Conservation (phyloP, 2,329 filamentous ascomycete species). For the Trichoderma guizhouense region DNA sequence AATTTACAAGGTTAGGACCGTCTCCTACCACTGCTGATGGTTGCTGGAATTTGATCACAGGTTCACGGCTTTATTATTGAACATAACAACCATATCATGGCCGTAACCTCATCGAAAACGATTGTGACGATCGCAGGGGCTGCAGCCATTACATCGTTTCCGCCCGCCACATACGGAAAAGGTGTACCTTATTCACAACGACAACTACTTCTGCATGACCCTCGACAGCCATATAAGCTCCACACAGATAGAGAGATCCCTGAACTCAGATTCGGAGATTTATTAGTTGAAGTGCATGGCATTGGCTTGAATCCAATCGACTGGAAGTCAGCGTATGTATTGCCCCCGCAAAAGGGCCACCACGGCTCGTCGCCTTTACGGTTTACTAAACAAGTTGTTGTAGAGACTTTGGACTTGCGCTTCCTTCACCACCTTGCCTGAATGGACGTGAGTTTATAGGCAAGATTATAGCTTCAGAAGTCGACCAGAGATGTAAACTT, state of each 20-base stretch:
- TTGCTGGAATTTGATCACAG: not conserved
- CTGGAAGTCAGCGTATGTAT: conserved; percentile 3
- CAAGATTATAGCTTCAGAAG: conserved; percentile 10
- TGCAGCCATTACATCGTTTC: not conserved
- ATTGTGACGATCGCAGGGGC: conserved; percentile 1
- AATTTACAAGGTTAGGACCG: not conserved
- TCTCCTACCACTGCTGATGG: not conserved
- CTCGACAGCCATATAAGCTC: conserved; percentile 7
- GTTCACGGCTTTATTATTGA: not conserved
- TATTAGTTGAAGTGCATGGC: conserved; percentile 14
- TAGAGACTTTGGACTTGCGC: not conserved
- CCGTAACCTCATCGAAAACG: not conserved
- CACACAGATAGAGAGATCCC: conserved; percentile 8
- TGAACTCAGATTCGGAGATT: conserved; percentile 8
- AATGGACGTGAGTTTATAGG: conserved; percentile 17
- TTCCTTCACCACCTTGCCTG: not conserved
- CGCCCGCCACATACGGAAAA: not conserved
- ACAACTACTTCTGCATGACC: conserved; percentile 6
- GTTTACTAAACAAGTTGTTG: not conserved
- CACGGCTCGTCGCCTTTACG: not conserved
- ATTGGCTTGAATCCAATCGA: conserved; percentile 14
- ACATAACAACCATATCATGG: not conserved
- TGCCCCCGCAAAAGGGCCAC: not conserved
- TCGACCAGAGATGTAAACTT: conserved; percentile 5
- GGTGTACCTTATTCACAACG: not conserved